Percentiles rank a stretch among this genome's conserved stretches.
These are phyloP conservation scores for Rhododendron henanense DNA, from an alignment of 148 eudicot genomes.

Conservation along the genomic window DNA sequence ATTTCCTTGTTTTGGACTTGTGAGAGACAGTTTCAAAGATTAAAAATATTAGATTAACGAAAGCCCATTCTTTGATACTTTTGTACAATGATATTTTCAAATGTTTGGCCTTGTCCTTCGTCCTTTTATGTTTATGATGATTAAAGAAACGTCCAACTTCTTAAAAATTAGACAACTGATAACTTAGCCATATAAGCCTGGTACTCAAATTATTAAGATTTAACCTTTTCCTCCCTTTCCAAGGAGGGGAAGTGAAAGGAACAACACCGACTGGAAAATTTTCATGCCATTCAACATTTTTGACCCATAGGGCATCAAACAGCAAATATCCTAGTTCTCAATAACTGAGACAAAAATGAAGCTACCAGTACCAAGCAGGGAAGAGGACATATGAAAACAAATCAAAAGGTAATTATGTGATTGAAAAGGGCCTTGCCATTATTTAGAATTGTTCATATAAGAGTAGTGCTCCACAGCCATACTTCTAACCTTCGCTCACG, in stretches of 20 bases:
- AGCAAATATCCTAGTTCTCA: not conserved
- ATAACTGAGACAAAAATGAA: not conserved
- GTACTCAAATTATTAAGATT: not conserved
- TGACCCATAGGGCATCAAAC: not conserved
- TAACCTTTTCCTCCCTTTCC: not conserved
- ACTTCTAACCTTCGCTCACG: slow-evolving; percentile 51
- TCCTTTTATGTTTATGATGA: not conserved
- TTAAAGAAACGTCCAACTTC: not conserved
- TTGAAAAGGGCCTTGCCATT: not conserved
- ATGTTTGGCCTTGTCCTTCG: not conserved
- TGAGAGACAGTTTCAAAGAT: not conserved
- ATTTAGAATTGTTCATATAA: not conserved
- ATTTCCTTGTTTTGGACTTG: not conserved
- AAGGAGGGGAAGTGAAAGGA: not conserved
- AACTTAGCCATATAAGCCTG: not conserved
- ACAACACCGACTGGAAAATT: not conserved
- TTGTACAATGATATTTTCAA: not conserved
- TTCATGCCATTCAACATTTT: not conserved
- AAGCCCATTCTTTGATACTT: not conserved
- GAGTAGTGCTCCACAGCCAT: not conserved
- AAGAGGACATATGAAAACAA: not conserved
- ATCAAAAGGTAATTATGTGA: not conserved
- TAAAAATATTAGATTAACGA: not conserved
- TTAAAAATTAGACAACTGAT: not conserved
- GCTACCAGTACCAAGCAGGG: not conserved